Conservation (phyloP, 2,329 filamentous ascomycete genomes). For the Aureobasidium sp. region DNA sequence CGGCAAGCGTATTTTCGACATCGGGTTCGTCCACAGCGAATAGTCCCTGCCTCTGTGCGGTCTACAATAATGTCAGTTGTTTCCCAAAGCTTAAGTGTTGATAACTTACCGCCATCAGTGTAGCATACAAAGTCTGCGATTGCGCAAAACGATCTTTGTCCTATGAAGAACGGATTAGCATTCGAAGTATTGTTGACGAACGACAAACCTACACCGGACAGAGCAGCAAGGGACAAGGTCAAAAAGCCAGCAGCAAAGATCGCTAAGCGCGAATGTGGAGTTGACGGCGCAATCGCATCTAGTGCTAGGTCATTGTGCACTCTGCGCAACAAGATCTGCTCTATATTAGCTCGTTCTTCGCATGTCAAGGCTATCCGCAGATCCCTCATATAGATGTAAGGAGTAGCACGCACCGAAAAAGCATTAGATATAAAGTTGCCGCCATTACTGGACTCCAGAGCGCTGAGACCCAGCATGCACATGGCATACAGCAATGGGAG, state of each 20-base stretch:
- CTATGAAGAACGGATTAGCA: conserved; percentile 18
- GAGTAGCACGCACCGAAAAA: conserved; percentile 31
- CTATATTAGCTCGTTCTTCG: no score
- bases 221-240: conserved; percentile 44
- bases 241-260: conserved; percentile 43
- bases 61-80: conserved; percentile 26
- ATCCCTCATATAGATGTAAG: no score
- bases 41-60: conserved; percentile 44
- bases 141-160: conserved; percentile 39
- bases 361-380: no score
- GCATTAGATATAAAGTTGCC: conserved; percentile 44
- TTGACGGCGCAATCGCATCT: conserved; percentile 34
- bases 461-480: conserved; percentile 47
- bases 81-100: not conserved
- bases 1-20: conserved; percentile 35
- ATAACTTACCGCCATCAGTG: conserved; percentile 38
- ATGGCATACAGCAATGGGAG: conserved; percentile 44
- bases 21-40: conserved; percentile 44
- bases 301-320: conserved; percentile 38
- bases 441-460: conserved; percentile 46
- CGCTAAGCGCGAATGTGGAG: conserved; percentile 38
- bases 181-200: not conserved
- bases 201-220: conserved; percentile 38
- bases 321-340: conserved; percentile 32
- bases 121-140: conserved; percentile 46